Evolutionary conservation across 208 protist species (phyloP).

Genomic region (Crithidia thermophila): DNA sequence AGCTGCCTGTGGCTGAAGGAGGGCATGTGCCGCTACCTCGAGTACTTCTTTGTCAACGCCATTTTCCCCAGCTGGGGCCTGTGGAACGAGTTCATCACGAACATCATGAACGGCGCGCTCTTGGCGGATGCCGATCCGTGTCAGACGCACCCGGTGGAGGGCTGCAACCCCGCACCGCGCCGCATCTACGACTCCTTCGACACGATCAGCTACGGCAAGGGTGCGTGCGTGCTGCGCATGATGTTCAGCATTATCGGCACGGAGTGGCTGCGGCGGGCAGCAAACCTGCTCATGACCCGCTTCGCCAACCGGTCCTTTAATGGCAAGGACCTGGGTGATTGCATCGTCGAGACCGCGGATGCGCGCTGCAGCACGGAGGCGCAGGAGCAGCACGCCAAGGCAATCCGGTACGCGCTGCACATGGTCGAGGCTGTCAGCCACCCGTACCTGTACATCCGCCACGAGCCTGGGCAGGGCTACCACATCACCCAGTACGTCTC

Average conservation of each 20-base stretch:
- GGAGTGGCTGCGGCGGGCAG: slow-evolving; percentile 33
- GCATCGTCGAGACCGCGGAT: slow-evolving; percentile 34
- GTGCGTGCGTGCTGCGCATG: slow-evolving; percentile 79
- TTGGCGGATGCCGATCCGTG: slow-evolving; percentile 36
- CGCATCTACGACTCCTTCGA: slow-evolving; percentile 57
- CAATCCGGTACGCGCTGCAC: slow-evolving; percentile 24
- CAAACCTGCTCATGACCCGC: slow-evolving; percentile 40
- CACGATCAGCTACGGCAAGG: slow-evolving; percentile 81
- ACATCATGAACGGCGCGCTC: slow-evolving; percentile 49
- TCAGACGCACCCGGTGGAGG: slow-evolving; percentile 53
- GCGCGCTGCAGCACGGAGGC: slow-evolving; percentile 10
- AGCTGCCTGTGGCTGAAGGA: slow-evolving; percentile 97
- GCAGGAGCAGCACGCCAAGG: slow-evolving; percentile 16
- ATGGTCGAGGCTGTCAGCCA: slow-evolving; percentile 38
- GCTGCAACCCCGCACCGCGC: slow-evolving; percentile 37
- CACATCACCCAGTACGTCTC: slow-evolving; percentile 40
- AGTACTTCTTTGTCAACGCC: slow-evolving; percentile 78
- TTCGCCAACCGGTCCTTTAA: slow-evolving; percentile 35
- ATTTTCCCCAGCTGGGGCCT: slow-evolving; percentile 84
- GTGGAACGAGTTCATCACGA: slow-evolving; percentile 69
- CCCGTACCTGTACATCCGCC: slow-evolving; percentile 50
- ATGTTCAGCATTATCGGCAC: slow-evolving; percentile 49
- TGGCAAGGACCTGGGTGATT: slow-evolving; percentile 41
- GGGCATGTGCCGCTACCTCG: slow-evolving; percentile 96
- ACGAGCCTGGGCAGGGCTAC: slow-evolving; percentile 26